Evolutionary conservation across 177 flowering plant genomes (phyloP).

Genomic region (Vitis hybrid): DNA sequence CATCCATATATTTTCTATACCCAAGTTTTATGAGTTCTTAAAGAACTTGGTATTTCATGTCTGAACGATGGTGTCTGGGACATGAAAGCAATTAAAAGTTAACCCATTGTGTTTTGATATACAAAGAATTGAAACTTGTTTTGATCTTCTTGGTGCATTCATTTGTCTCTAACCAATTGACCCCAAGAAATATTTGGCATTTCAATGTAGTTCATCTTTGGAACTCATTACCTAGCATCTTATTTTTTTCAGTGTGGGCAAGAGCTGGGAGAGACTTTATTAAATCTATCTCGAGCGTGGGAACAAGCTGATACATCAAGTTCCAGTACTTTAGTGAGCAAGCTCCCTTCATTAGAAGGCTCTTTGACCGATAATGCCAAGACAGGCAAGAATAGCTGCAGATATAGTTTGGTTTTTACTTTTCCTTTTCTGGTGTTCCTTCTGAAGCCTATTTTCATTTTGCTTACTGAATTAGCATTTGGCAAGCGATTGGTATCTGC

Average conservation of each 20-base stretch:
- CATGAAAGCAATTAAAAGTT: no score
- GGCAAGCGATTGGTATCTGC: slow-evolving; percentile 81
- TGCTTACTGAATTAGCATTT: slow-evolving; percentile 54
- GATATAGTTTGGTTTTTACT: slow-evolving; percentile 4
- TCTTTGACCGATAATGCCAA: slow-evolving; percentile 55
- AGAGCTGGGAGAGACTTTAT: slow-evolving; percentile 74
- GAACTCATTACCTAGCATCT: not conserved
- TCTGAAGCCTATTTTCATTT: slow-evolving; percentile 6
- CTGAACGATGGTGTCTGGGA: no score
- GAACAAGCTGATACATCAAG: slow-evolving; percentile 80
- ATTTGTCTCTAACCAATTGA: no score
- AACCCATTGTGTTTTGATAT: no score
- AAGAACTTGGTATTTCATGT: no score
- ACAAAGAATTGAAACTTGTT: no score
- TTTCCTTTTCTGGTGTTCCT: not conserved
- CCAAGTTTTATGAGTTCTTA: no score
- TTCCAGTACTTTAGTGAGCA: slow-evolving; percentile 54
- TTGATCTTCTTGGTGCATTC: no score
- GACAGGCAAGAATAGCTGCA: slow-evolving; percentile 58
- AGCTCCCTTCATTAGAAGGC: slow-evolving; percentile 54
- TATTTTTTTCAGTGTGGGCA: slow-evolving; percentile 67
- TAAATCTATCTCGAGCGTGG: slow-evolving; percentile 89
- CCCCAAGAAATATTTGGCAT: no score
- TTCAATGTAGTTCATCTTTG: not conserved
- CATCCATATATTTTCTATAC: no score